Evolutionary conservation across 371 early-diverging fungal genomes (phyloP).

Genomic region (Syncephalastrum sp.): DNA sequence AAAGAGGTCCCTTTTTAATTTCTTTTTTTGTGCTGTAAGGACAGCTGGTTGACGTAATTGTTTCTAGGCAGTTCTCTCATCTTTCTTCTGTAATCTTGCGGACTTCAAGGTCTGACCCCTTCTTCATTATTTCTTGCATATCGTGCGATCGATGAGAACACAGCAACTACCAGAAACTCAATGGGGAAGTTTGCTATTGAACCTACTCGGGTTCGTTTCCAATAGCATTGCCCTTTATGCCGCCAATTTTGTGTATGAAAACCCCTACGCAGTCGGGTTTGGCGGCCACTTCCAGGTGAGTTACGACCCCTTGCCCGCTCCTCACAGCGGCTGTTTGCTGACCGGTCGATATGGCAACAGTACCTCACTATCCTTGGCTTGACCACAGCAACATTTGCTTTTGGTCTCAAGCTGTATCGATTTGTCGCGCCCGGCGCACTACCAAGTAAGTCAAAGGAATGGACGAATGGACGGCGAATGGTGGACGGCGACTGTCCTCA

Average conservation of each 20-base stretch:
- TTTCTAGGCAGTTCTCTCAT: too few species aligned
- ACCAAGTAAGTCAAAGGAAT: conserved; percentile 20
- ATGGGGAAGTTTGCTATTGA: conserved; percentile 23
- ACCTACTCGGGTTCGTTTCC: conserved; percentile 28
- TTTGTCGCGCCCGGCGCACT: conserved; percentile 12
- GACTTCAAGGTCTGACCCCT: conserved; percentile 2
- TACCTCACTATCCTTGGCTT: conserved; percentile 29
- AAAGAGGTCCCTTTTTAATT: conserved; percentile 3
- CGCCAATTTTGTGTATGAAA: conserved; percentile 32
- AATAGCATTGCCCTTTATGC: conserved; percentile 28
- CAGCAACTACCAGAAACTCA: not conserved
- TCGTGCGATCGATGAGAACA: not conserved
- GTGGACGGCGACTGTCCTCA: too few species aligned
- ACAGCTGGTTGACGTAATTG: too few species aligned
- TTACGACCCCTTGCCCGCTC: not conserved
- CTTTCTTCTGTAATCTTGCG: too few species aligned
- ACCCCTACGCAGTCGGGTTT: conserved; percentile 39
- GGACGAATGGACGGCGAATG: not conserved
- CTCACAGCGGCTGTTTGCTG: not conserved
- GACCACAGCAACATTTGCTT: conserved; percentile 24
- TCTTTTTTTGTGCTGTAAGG: conserved; percentile 3
- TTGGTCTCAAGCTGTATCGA: conserved; percentile 14
- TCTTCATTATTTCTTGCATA: conserved; percentile 7
- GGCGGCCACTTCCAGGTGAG: conserved; percentile 47
- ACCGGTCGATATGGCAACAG: conserved; percentile 8